Evolutionary conservation across 129 eudicot species (phyloP).

Genomic region (Tagetes erecta): DNA sequence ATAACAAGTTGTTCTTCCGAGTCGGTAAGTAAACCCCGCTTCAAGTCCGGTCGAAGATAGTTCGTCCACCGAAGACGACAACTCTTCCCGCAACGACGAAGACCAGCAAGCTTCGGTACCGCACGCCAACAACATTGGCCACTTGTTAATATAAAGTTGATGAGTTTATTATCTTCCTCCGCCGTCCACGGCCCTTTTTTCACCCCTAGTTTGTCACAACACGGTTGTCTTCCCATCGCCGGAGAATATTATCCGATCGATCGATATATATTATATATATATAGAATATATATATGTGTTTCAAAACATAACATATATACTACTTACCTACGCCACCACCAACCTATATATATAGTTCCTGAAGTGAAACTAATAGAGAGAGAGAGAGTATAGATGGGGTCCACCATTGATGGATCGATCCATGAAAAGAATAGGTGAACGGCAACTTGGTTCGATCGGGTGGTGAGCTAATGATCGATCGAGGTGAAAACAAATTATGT

Average conservation of each 20-base stretch:
- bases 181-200: conserved; percentile 99
- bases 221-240: conserved; percentile 93
- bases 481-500: conserved; percentile 48
- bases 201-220: conserved; percentile 97
- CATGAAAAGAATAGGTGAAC: conserved; percentile 65
- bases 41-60: conserved; percentile 96
- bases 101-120: conserved; percentile 93
- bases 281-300: too few species aligned
- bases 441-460: conserved; percentile 55
- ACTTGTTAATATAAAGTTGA: conserved; percentile 76
- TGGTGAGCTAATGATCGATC: conserved; percentile 33
- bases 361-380: conserved; percentile 14
- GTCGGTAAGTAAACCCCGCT: conserved; percentile 83
- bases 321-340: conserved; percentile 45
- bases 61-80: conserved; percentile 98
- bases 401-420: conserved; percentile 41
- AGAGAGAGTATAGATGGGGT: conserved; percentile 37
- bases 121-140: conserved; percentile 99
- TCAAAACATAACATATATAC: too few species aligned
- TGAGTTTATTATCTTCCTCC: conserved; percentile 93
- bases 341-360: conserved; percentile 50
- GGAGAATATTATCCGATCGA: background rate
- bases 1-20: conserved; percentile 88
- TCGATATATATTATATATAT: too few species aligned
- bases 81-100: conserved; percentile 93